Evolutionary conservation across 441 rosid genomes (phyloP), one percentile per base, ranked within the genome.

Genomic region (Metrosideros polymorpha): DNA sequence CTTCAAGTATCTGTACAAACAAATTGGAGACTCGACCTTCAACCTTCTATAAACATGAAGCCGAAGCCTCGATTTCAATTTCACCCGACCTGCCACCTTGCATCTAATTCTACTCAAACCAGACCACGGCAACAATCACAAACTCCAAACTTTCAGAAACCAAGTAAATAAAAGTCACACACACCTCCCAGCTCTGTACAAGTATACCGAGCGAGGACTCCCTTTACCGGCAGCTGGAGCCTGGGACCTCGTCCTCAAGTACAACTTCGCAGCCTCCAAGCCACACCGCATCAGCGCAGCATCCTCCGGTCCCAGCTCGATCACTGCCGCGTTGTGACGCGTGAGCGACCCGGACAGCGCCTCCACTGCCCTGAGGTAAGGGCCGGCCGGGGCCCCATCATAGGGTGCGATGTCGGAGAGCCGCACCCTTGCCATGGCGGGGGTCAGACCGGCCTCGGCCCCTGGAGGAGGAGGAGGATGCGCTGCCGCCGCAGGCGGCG

Each of bases 141-240:
- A 12, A 39, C 27, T 32, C 53, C 45, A 10, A 51, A 84, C 39
- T 17, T 25, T 79, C 47, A 86, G 32, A 57, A 84, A 25, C 29
- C 57, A 43, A 35, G 29, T 82, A 2, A 45, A 50, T 32, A 49
- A 82, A 12, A 51, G 8, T 5, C 50, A 19, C 22, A 63, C 79
- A 52, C 88, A 97, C 99, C 98, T 96, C 91, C 98, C 98, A 30
- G 99, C 98, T 61, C 98, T 92, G 85, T 96, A 97, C 93, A 94
- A 89, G 89, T 94, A 94, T 86, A 94, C 91, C 39, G 96, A 95
- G 47, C 98, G 97, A 89, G 76, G 25, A 77, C 32, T 88, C n/a
- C 86, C 88, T 49, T 57, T 84, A 27, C 86, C 84, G 22, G 49
- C 30, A 7, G 51, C 63, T 10, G 63, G 83, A 42, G 84, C 90